Evolutionary conservation across 73 alveolate genomes (phyloP), one percentile per base, ranked within the genome.

Genomic region (Uronychia binucleata): DNA sequence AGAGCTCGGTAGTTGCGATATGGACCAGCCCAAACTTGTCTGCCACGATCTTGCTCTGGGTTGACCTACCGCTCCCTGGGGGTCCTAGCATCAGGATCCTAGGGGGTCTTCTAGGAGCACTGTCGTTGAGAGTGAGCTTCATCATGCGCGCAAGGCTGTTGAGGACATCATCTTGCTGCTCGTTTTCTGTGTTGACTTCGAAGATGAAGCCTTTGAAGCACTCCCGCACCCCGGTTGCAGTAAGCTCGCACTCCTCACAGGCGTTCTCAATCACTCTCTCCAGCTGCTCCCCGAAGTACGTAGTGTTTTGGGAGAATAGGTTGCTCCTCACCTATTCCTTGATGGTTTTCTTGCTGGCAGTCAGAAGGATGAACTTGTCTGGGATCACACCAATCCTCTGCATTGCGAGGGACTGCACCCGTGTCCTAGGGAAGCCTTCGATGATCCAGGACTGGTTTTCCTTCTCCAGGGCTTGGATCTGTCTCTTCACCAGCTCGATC

Each of bases 401-500:
- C 31, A 98, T 84, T 31, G 99, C 96, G 76, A 98, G 95, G 32
- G 98, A 98, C 93, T 98, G 97, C 67, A 76, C 87, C 83, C 96
- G 88, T 34, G 98, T 98, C 89, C 97, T 88, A 32, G 99, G 99
- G 89, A 97, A 98, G 28, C 99, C 99, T 82, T 98, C 99, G 75
- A 97, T 87, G 58, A 98, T 96, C 95, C 94, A 97, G 34, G 96
- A 87, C 28, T 79, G 74, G 79, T 91, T 90, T 77, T 97, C 98
- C 80, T 95, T 95, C 87, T 98, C 99, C 32, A 91, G 81, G 79
- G 90, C 88, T 31, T 89, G 87, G 57, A 97, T 83, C 74, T 89
- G 87, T 57, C 87, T 91, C 78, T 91, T 87, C 14, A 96, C 94
- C n/a, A 97, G 90, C 57, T 97, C 95, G 59, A 97, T 88, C 31